These are phyloP conservation scores for Cadophora gregata DNA, from an alignment of 2,329 filamentous ascomycete genomes.

Conservation along the genomic window DNA sequence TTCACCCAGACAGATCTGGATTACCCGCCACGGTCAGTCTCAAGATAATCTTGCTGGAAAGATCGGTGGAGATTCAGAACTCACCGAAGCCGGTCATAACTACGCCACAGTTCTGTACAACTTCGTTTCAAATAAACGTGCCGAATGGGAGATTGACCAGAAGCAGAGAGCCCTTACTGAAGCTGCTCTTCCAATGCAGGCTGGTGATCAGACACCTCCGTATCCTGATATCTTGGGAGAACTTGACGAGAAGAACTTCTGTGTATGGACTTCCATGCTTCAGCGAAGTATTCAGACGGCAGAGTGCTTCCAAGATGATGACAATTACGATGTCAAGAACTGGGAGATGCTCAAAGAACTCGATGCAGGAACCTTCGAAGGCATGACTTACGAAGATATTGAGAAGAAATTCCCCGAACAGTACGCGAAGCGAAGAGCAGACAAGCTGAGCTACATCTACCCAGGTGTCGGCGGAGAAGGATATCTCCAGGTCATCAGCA, in stretches of 20 bases:
- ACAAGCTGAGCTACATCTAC: constrained; percentile 97
- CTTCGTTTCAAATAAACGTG: constrained; percentile 83
- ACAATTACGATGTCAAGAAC: constrained; percentile 95
- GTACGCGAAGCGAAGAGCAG: constrained; percentile 76
- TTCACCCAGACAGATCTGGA: constrained; percentile 95
- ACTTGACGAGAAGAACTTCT: constrained; percentile 85
- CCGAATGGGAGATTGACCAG: constrained; percentile 83
- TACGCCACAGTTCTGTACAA: constrained; percentile 81
- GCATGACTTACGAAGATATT: constrained; percentile 93
- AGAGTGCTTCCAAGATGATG: constrained; percentile 86
- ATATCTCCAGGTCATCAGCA: constrained; percentile 96
- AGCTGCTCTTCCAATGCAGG: constrained; percentile 83
- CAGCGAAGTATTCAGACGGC: constrained; percentile 87
- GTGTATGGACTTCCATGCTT: constrained; percentile 98
- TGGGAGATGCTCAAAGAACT: constrained; percentile 99
- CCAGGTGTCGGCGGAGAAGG: constrained; percentile 95
- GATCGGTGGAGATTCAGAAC: constrained; percentile 86
- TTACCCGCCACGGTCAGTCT: constrained; percentile 93
- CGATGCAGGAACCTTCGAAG: constrained; percentile 91
- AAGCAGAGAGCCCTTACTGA: constrained; percentile 70
- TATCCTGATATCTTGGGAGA: constrained; percentile 83
- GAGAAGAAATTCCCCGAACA: constrained; percentile 79
- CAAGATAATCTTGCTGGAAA: constrained; percentile 85
- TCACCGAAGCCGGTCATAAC: constrained; percentile 79
- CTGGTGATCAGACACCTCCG: constrained; percentile 91